A percentile compares a stretch with the other conserved stretches of the same genome.
Evolutionary conservation across 805 yeast genomes (phyloP).

Genomic region (Dipodascopsis tothii): DNA sequence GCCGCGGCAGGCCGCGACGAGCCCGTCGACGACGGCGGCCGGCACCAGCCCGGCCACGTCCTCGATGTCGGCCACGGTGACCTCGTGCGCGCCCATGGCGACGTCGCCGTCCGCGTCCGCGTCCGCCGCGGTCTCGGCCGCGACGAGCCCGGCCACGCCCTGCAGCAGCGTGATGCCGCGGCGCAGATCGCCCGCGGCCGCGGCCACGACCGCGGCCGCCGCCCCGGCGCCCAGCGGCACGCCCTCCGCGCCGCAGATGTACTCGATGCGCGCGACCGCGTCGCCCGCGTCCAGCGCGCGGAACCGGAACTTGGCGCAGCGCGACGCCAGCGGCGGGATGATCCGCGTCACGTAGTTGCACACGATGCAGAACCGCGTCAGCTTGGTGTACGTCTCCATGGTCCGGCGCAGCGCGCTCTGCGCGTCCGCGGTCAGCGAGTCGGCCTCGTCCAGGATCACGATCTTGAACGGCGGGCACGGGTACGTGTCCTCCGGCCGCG

Average conservation of each 20-base stretch:
- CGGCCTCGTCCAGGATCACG: constrained; percentile 89
- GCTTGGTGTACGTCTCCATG: constrained; percentile 81
- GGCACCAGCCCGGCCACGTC: constrained; percentile 78
- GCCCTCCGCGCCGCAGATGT: constrained; percentile 50
- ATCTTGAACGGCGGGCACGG: constrained; percentile 97
- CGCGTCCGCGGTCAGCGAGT: constrained; percentile 95
- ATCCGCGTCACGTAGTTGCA: constrained; percentile 96
- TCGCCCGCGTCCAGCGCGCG: constrained; percentile 62
- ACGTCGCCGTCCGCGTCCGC: constrained; percentile 30
- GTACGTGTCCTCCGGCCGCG: constrained; percentile 47
- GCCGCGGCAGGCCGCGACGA: constrained; percentile 36
- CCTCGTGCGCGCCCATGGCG: constrained; percentile 32
- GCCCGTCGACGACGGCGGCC: constrained; percentile 36
- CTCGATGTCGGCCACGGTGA: constrained; percentile 44
- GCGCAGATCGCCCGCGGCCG: constrained; percentile 85
- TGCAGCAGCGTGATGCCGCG: constrained; percentile 86
- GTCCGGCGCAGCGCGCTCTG: constrained; percentile 92
- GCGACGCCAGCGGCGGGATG: constrained; percentile 90
- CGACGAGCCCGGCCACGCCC: constrained; percentile 61
- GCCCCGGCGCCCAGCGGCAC: constrained; percentile 45
- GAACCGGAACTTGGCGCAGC: constrained; percentile 94
- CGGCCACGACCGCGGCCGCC: constrained; percentile 55
- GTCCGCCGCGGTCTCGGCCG: constrained; percentile 28
- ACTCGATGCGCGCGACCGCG: constrained; percentile 60
- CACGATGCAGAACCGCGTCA: constrained; percentile 86